Percentiles rank a stretch among this genome's conserved stretches.
Evolutionary conservation across 2,329 filamentous ascomycete genomes (phyloP).

Genomic region (Phyllosticta capitalensis): DNA sequence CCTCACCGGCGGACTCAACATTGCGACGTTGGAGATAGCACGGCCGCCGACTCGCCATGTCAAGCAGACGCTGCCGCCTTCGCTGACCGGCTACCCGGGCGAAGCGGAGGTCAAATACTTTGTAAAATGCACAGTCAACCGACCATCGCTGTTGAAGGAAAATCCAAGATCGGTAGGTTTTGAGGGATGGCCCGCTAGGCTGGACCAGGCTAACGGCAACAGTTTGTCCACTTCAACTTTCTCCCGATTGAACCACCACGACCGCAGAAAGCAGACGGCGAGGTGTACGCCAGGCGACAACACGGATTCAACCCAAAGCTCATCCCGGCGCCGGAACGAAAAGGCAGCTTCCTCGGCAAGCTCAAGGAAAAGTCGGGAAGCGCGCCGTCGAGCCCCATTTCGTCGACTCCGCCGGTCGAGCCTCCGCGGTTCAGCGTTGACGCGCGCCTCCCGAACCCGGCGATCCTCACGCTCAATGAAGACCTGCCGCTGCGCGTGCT

Average conservation of each 20-base stretch:
- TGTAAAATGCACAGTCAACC: slow-evolving; percentile 86
- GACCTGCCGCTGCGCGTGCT: slow-evolving; percentile 73
- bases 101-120: slow-evolving; percentile 90
- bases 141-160: slow-evolving; percentile 83
- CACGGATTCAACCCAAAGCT: slow-evolving; percentile 44
- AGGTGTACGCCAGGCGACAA: slow-evolving; percentile 72
- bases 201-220: not conserved
- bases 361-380: slow-evolving; percentile 11
- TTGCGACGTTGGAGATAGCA: slow-evolving; percentile 37
- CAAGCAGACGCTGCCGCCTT: slow-evolving; percentile 79
- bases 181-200: not conserved
- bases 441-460: slow-evolving; percentile 74
- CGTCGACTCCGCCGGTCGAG: slow-evolving; percentile 11
- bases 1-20: slow-evolving; percentile 24
- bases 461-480: slow-evolving; percentile 82
- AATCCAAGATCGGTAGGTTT: slow-evolving; percentile 55
- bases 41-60: slow-evolving; percentile 53
- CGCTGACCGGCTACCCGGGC: slow-evolving; percentile 74
- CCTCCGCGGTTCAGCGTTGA: slow-evolving; percentile 61
- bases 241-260: slow-evolving; percentile 86
- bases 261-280: slow-evolving; percentile 55
- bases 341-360: slow-evolving; percentile 47
- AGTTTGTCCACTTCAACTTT: slow-evolving; percentile 57
- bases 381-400: slow-evolving; percentile 8
- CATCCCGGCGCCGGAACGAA: slow-evolving; percentile 41